These are phyloP conservation scores for Dactylellina haptotyla DNA, from an alignment of 2,329 filamentous ascomycete genomes.

Conservation along the genomic window DNA sequence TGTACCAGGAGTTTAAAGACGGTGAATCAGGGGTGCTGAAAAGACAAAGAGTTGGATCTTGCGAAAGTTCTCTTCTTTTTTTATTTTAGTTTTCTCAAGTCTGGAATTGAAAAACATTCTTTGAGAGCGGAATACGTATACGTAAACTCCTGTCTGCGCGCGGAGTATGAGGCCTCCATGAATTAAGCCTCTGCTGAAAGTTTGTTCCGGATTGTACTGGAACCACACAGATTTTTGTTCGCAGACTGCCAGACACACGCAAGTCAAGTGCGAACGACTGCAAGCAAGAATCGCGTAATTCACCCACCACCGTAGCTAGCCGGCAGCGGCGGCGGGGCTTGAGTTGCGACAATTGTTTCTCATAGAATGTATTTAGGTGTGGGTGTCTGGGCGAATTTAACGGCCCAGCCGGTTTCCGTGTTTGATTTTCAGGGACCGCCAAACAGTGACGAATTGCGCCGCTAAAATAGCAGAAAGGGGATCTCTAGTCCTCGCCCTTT, in stretches of 20 bases:
- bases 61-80: no score
- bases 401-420: background rate
- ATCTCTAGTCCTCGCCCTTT: background rate
- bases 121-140: background rate
- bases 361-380: background rate
- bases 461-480: background rate
- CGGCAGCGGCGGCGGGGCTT: background rate
- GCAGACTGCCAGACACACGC: background rate
- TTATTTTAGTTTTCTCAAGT: background rate
- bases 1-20: background rate
- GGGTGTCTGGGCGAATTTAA: background rate
- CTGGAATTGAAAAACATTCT: no score
- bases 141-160: background rate
- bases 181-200: background rate
- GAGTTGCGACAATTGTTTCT: background rate
- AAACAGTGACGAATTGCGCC: background rate
- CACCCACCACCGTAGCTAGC: background rate
- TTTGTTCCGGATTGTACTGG: background rate
- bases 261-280: conserved; percentile 1
- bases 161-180: no score
- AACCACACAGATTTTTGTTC: background rate
- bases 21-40: conserved; percentile 4
- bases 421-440: conserved; percentile 38
- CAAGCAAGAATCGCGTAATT: conserved; percentile 51
- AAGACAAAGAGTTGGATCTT: conserved; percentile 1